Evolutionary conservation across 257 asterid species (phyloP).

Genomic region (Plectranthus barbatus): DNA sequence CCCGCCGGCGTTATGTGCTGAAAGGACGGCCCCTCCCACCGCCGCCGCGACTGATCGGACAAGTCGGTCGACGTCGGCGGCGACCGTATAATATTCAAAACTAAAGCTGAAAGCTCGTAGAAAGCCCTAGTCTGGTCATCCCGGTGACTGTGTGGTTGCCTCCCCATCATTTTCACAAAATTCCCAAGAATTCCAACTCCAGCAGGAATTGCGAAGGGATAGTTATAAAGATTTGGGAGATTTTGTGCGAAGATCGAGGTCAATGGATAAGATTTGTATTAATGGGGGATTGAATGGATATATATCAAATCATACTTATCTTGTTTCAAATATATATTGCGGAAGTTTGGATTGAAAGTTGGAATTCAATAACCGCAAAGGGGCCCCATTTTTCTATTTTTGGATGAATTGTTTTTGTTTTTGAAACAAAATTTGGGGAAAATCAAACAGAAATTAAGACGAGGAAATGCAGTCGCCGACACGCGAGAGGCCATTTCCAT

Average conservation of each 20-base stretch:
- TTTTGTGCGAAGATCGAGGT: slow-evolving; percentile 36
- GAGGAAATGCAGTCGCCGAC: no score
- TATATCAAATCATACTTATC: slow-evolving; percentile 13
- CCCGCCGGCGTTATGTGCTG: slow-evolving; percentile 72
- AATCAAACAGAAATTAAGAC: no score
- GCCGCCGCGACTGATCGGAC: slow-evolving; percentile 20
- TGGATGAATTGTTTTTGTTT: no score
- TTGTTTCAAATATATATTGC: no score
- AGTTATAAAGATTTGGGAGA: background rate
- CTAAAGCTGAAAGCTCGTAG: slow-evolving; percentile 36
- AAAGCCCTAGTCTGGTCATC: slow-evolving; percentile 32
- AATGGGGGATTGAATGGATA: slow-evolving; percentile 10
- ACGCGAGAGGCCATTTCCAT: no score
- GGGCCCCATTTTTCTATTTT: no score
- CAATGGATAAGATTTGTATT: slow-evolving; percentile 35
- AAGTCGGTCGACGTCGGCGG: slow-evolving; percentile 27
- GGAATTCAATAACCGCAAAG: no score
- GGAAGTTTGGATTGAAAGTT: no score
- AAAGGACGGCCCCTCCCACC: slow-evolving; percentile 20
- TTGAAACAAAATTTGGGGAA: no score
- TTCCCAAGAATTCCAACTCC: background rate
- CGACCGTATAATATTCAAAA: slow-evolving; percentile 33
- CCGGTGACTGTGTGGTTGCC: slow-evolving; percentile 22
- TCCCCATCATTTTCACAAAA: slow-evolving; percentile 23
- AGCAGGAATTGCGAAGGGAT: background rate